Evolutionary conservation across 768 basidiomycete genomes (phyloP).

Genomic region (Boletus reticulatus): DNA sequence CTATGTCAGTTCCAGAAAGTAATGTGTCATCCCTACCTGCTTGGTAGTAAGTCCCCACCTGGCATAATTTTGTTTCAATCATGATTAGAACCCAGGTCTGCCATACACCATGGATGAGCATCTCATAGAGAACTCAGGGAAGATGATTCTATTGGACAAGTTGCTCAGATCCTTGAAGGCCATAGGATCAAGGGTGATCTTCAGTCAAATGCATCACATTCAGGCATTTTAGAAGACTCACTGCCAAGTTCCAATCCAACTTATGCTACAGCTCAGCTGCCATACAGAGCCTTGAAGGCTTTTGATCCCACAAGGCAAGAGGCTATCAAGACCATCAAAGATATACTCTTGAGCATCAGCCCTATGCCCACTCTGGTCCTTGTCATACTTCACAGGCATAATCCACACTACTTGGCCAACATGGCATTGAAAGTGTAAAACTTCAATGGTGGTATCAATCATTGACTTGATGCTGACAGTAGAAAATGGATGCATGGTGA

Average conservation of each 20-base stretch:
- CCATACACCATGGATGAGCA: constrained; percentile 99
- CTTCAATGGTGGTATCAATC: not conserved
- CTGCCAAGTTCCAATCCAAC: not conserved
- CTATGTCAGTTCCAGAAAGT: constrained; percentile 64
- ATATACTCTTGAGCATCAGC: not conserved
- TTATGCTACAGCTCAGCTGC: not conserved
- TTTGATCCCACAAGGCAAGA: not conserved
- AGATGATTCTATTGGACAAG: constrained; percentile 98
- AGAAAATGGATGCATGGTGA: not conserved
- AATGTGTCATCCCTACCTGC: constrained; percentile 88
- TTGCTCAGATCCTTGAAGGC: constrained; percentile 81
- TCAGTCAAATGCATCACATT: constrained; percentile 99
- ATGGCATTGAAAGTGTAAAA: not conserved
- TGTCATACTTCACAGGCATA: not conserved
- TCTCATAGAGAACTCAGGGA: constrained; percentile 89
- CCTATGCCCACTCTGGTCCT: not conserved
- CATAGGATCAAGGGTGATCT: constrained; percentile 93
- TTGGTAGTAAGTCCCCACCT: constrained; percentile 60
- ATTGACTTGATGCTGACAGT: not conserved
- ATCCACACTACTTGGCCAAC: not conserved
- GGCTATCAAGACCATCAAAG: not conserved
- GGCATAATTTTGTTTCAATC: not conserved
- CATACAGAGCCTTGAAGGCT: not conserved
- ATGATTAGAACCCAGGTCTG: constrained; percentile 86
- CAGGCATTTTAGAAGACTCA: constrained; percentile 93